These are phyloP conservation scores for Nemania sp. DNA, from an alignment of 2,329 filamentous ascomycete genomes.

Conservation along the genomic window DNA sequence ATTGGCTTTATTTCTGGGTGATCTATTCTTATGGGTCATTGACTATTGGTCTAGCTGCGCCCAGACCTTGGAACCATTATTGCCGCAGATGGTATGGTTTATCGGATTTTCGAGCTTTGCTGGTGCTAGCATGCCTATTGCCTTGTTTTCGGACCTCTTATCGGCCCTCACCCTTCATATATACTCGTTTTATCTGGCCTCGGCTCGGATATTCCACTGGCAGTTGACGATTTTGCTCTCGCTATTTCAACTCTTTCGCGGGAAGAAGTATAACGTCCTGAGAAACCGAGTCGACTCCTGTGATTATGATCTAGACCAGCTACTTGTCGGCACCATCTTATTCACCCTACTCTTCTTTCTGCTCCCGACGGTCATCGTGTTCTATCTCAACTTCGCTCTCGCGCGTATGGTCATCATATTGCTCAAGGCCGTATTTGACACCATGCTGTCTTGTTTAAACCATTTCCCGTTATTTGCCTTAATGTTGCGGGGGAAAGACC, in stretches of 20 bases:
- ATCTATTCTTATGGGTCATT: constrained; percentile 98
- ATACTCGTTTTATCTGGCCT: constrained; percentile 97
- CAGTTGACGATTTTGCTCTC: constrained; percentile 96
- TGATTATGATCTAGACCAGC: constrained; percentile 97
- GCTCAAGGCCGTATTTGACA: constrained; percentile 91
- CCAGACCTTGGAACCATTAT: constrained; percentile 77
- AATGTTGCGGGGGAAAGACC: constrained; percentile 96
- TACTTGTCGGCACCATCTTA: constrained; percentile 94
- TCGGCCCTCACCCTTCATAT: constrained; percentile 95
- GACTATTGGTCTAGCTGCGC: constrained; percentile 96
- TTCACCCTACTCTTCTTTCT: constrained; percentile 97
- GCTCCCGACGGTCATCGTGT: constrained; percentile 93
- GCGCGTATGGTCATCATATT: constrained; percentile 95
- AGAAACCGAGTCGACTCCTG: constrained; percentile 98
- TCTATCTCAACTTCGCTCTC: constrained; percentile 95
- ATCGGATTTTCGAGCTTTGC: constrained; percentile 96
- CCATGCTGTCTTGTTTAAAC: constrained; percentile 90
- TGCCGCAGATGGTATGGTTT: constrained; percentile 91
- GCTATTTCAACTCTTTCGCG: constrained; percentile 97
- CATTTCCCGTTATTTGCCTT: constrained; percentile 97
- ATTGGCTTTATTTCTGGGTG: constrained; percentile 91
- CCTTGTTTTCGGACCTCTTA: constrained; percentile 92
- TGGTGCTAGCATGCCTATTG: constrained; percentile 96
- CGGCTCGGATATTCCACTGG: constrained; percentile 97
- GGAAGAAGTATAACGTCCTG: constrained; percentile 97